Evolutionary conservation across 805 yeast genomes (phyloP).

Genomic region (Sugiyamaella americana): DNA sequence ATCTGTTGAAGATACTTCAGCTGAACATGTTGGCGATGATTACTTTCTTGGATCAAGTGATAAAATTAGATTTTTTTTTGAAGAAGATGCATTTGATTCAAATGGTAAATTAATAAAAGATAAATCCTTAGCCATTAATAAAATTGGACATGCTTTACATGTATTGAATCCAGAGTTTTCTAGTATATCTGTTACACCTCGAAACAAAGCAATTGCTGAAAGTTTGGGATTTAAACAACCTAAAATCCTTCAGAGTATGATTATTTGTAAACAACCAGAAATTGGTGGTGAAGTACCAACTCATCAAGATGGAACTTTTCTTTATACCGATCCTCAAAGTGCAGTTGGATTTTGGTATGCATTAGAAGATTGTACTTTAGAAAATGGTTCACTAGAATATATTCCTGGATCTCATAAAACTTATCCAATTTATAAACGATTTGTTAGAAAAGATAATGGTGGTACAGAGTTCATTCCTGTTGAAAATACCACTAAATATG

Average conservation of each 20-base stretch:
- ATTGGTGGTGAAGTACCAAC: conserved; percentile 70
- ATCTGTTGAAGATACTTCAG: conserved; percentile 33
- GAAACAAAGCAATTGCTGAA: conserved; percentile 46
- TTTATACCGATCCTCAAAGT: conserved; percentile 63
- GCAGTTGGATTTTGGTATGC: conserved; percentile 83
- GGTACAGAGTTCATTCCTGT: conserved; percentile 52
- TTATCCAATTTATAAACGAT: conserved; percentile 52
- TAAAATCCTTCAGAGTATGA: conserved; percentile 69
- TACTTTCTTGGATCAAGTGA: conserved; percentile 67
- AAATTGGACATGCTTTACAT: conserved; percentile 76
- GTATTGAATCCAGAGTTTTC: conserved; percentile 46
- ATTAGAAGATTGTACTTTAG: conserved; percentile 59
- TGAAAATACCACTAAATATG: conserved; percentile 28
- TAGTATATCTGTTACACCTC: conserved; percentile 44
- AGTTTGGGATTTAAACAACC: conserved; percentile 56
- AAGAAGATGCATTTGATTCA: conserved; percentile 57
- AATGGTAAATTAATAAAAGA: conserved; percentile 48
- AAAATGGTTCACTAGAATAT: conserved; percentile 64
- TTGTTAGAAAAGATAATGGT: conserved; percentile 48
- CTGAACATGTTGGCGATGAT: conserved; percentile 62
- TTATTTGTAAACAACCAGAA: conserved; percentile 71
- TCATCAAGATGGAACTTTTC: conserved; percentile 70
- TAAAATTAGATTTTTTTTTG: conserved; percentile 64
- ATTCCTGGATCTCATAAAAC: conserved; percentile 66
- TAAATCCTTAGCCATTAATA: conserved; percentile 56